Evolutionary conservation across 1,284 basidiomycete species (phyloP).

Genomic region (Rhodotorula sp.): DNA sequence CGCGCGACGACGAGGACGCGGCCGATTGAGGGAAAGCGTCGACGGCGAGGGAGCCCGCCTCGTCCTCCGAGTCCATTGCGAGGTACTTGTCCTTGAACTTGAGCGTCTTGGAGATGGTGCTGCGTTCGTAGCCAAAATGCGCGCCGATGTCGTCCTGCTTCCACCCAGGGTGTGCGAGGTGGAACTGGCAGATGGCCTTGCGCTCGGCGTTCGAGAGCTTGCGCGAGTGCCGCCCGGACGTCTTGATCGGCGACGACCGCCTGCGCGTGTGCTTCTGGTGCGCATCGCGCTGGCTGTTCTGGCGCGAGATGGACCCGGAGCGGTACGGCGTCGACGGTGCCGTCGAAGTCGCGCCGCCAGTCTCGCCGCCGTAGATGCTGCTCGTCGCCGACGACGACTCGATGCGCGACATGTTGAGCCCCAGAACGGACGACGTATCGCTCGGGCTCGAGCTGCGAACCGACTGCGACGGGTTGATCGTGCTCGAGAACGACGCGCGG

Average conservation of each 20-base stretch:
- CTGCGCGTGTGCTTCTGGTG: conserved; percentile 18
- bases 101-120: conserved; percentile 89
- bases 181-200: conserved; percentile 72
- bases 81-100: conserved; percentile 81
- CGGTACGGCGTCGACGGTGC: conserved; percentile 21
- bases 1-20: not conserved
- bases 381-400: conserved; percentile 30
- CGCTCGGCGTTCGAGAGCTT: conserved; percentile 72
- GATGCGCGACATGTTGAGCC: conserved; percentile 26
- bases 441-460: conserved; percentile 34
- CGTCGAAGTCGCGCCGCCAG: conserved; percentile 2
- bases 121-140: conserved; percentile 76
- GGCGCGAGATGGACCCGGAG: conserved; percentile 18
- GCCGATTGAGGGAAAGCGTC: not conserved
- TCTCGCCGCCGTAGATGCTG: conserved; percentile 23
- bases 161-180: conserved; percentile 54
- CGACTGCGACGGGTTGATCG: conserved; percentile 36
- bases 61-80: conserved; percentile 48
- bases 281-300: conserved; percentile 15
- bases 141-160: conserved; percentile 76
- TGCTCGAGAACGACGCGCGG: conserved; percentile 16
- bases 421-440: conserved; percentile 25
- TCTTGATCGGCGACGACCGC: conserved; percentile 35
- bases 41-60: conserved; percentile 4
- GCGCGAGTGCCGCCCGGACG: conserved; percentile 17